Conservation (phyloP, 805 yeast species). For the Metschnikowia borealis region DNA sequence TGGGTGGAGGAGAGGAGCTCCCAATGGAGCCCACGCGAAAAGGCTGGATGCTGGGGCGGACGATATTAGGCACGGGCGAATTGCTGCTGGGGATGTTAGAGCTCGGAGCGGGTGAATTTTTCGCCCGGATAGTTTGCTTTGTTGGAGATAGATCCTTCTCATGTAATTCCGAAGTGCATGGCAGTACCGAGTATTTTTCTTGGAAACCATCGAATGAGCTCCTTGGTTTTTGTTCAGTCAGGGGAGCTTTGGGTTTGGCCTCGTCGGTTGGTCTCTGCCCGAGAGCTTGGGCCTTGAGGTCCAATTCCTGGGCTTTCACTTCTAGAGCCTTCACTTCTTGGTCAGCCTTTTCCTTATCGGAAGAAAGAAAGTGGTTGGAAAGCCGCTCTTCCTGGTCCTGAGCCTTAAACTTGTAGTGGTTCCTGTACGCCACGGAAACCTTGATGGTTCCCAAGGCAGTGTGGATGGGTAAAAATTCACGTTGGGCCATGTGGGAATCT, state of each 20-base stretch:
- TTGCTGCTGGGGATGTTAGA: neutral
- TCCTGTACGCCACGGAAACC: conserved; percentile 76
- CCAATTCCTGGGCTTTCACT: neutral
- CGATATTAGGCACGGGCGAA: neutral
- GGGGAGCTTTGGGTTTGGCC: conserved; percentile 1
- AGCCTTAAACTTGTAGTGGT: conserved; percentile 62
- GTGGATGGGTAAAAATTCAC: conserved; percentile 62
- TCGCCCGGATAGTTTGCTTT: neutral
- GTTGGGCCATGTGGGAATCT: conserved; percentile 54
- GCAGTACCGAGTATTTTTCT: conserved; percentile 16
- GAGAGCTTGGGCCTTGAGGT: neutral
- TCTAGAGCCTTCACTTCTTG: neutral
- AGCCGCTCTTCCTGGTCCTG: conserved; percentile 63
- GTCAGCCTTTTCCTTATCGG: conserved; percentile 31
- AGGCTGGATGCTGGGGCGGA: conserved; percentile 46
- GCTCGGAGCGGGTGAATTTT: conserved; percentile 1
- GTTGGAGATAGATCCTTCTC: conserved; percentile 8
- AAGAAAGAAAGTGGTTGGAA: conserved; percentile 50
- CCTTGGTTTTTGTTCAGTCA: neutral
- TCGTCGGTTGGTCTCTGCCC: neutral
- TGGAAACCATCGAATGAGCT: conserved; percentile 14
- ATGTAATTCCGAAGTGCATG: conserved; percentile 15
- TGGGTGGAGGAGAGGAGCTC: conserved; percentile 36
- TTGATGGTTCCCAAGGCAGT: conserved; percentile 73
- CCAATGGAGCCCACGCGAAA: conserved; percentile 62